phyloP scores from a whole-genome alignment of 192 early-diverging fungal species.

The Phycomyces blakesleeanus region DNA sequence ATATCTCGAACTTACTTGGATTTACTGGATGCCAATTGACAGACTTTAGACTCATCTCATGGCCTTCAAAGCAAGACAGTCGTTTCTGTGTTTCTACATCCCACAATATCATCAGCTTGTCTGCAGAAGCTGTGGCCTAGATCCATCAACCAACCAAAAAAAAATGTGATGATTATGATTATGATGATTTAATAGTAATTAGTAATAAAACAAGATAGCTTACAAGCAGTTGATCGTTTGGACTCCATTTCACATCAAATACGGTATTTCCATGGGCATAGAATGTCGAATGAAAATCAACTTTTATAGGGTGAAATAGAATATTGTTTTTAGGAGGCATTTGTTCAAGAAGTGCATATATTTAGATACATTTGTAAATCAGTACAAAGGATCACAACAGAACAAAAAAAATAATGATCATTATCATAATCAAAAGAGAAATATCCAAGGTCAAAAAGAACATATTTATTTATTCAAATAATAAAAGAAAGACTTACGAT shows the following conservation, averaged over 20 bases:
- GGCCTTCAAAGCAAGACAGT: constrained; percentile 58
- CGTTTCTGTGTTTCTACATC: constrained; percentile 63
- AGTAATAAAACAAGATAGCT: too few species aligned
- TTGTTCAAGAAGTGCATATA: too few species aligned
- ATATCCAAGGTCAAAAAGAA: too few species aligned
- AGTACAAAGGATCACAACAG: too few species aligned
- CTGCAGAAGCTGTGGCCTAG: constrained; percentile 71
- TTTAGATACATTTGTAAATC: background rate
- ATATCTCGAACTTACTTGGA: constrained; percentile 58
- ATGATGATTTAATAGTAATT: too few species aligned
- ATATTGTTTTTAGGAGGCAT: too few species aligned
- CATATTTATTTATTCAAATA: constrained; percentile 7
- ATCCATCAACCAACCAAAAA: too few species aligned
- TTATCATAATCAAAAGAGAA: constrained; percentile 6
- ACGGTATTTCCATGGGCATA: constrained; percentile 73
- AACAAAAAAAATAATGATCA: background rate
- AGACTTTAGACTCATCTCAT: constrained; percentile 67
- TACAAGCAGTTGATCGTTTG: constrained; percentile 62
- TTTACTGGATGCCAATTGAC: constrained; percentile 57
- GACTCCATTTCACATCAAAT: constrained; percentile 79
- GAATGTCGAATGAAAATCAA: constrained; percentile 32
- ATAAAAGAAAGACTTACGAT: constrained; percentile 19
- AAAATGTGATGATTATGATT: too few species aligned
- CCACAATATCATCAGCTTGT: constrained; percentile 69
- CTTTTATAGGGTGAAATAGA: too few species aligned